These are phyloP conservation scores for Aspergillus neotritici DNA, from an alignment of 2,329 filamentous ascomycete genomes.

Conservation along the genomic window DNA sequence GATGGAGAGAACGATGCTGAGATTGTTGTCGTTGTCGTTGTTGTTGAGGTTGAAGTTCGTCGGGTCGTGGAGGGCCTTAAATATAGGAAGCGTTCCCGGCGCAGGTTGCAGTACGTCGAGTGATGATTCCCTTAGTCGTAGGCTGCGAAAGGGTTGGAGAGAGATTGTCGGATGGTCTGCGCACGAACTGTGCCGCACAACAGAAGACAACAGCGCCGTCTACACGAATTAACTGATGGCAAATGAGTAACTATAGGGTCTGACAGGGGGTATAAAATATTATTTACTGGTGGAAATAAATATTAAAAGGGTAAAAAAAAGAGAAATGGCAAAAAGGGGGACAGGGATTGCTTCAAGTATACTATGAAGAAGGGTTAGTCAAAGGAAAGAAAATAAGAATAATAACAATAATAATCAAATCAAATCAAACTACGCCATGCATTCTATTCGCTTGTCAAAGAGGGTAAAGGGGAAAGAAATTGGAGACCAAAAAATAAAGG, in stretches of 20 bases:
- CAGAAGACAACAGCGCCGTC: constrained; percentile 13
- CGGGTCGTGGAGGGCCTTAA: constrained; percentile 18
- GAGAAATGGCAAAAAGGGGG: not conserved
- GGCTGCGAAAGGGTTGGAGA: not conserved
- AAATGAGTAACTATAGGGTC: constrained; percentile 4
- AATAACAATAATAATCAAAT: no score
- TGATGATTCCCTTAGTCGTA: no score
- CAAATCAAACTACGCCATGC: no score
- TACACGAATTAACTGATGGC: constrained; percentile 9
- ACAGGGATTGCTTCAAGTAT: not conserved
- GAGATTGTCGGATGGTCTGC: not conserved
- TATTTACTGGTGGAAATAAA: constrained; percentile 2
- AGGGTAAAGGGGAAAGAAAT: no score
- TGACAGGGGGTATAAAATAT: constrained; percentile 7
- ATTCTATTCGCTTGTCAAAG: no score
- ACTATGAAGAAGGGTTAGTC: constrained; percentile 15
- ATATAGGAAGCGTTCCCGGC: constrained; percentile 12
- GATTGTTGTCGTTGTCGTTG: constrained; percentile 7
- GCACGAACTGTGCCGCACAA: constrained; percentile 13
- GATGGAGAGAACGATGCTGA: constrained; percentile 6
- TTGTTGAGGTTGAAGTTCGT: constrained; percentile 10
- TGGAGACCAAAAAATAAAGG: no score
- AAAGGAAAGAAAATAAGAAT: constrained; percentile 13
- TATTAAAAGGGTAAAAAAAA: not conserved
- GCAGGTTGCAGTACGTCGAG: constrained; percentile 4